Percentiles rank a stretch among this genome's conserved stretches.
phyloP scores from a whole-genome alignment of 192 early-diverging fungal species.

The Coemansia sp. region DNA sequence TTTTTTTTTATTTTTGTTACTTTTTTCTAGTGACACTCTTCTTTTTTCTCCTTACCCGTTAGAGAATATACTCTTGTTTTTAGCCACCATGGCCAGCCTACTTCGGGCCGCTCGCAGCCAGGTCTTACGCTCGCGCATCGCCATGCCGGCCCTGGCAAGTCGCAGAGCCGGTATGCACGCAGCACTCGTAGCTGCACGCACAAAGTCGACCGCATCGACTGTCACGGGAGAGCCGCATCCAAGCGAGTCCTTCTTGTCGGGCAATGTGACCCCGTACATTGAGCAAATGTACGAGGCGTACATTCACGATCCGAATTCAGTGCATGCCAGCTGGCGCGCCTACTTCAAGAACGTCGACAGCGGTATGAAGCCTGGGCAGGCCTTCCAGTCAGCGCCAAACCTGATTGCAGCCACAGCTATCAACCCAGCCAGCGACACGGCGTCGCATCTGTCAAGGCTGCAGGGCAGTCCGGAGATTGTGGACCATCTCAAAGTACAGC shows the following conservation, averaged over 20 bases:
- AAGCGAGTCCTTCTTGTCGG: slow-evolving; percentile 82
- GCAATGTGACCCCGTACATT: slow-evolving; percentile 81
- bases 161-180: slow-evolving; percentile 11
- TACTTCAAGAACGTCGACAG: slow-evolving; percentile 86
- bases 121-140: slow-evolving; percentile 42
- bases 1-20: slow-evolving; percentile 3
- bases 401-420: slow-evolving; percentile 69
- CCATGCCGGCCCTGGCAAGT: slow-evolving; percentile 15
- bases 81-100: slow-evolving; percentile 37
- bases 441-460: slow-evolving; percentile 42
- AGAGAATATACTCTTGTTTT: slow-evolving; percentile 11
- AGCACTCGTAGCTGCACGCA: slow-evolving; percentile 19
- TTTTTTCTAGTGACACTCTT: slow-evolving; percentile 6
- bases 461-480: slow-evolving; percentile 73
- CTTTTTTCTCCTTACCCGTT: slow-evolving; percentile 9
- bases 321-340: slow-evolving; percentile 94
- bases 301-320: slow-evolving; percentile 81
- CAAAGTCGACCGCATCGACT: slow-evolving; percentile 30
- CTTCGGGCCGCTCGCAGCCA: slow-evolving; percentile 52
- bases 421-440: slow-evolving; percentile 56
- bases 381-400: slow-evolving; percentile 80
- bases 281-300: slow-evolving; percentile 97
- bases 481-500: slow-evolving; percentile 98
- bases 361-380: slow-evolving; percentile 62
- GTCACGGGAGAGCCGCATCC: slow-evolving; percentile 50